phyloP scores from a whole-genome alignment of 805 yeast species.

The Schizosaccharomyces osmophilus region DNA sequence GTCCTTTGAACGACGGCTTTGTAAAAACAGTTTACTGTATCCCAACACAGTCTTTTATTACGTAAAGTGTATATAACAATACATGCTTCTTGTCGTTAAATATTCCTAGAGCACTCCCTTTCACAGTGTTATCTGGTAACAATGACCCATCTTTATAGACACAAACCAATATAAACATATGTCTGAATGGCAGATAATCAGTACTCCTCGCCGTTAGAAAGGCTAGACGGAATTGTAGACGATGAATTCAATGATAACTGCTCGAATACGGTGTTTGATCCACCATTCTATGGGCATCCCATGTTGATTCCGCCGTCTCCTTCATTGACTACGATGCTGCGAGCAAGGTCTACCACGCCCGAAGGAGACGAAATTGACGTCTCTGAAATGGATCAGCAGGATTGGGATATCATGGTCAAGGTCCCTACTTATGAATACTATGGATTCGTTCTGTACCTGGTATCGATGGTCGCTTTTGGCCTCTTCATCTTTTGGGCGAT shows the following conservation, averaged over 20 bases:
- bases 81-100: background rate
- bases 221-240: background rate
- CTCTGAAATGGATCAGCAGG: background rate
- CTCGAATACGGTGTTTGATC: background rate
- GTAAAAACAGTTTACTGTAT: too few species aligned
- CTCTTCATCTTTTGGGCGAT: constrained; percentile 53
- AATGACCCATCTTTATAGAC: too few species aligned
- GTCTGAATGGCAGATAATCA: background rate
- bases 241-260: background rate
- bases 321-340: background rate
- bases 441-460: constrained; percentile 64
- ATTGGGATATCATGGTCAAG: background rate
- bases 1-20: too few species aligned
- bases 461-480: constrained; percentile 30
- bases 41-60: too few species aligned
- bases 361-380: background rate
- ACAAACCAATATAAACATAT: background rate
- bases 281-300: constrained; percentile 2
- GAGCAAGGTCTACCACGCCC: constrained; percentile 1
- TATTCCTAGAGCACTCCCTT: background rate
- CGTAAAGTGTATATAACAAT: too few species aligned
- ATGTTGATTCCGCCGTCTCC: constrained; percentile 2
- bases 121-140: too few species aligned
- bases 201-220: background rate
- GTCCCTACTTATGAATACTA: constrained; percentile 35